Evolutionary conservation across 768 basidiomycete species (phyloP).

Genomic region (Suillus lakei): DNA sequence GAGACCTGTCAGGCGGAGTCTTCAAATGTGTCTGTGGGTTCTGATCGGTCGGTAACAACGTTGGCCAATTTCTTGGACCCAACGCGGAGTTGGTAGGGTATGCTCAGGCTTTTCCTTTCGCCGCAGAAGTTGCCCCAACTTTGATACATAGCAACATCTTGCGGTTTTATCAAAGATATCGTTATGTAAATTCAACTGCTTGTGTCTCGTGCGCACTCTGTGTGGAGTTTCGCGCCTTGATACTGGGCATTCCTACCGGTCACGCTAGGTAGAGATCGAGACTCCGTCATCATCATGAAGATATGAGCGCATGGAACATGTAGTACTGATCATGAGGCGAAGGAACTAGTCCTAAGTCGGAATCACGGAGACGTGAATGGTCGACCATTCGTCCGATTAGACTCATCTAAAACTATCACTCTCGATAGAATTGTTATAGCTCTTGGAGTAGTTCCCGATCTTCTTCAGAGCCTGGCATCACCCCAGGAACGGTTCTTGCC

Average conservation of each 20-base stretch:
- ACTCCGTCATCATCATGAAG: not conserved
- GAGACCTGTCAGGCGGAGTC: not conserved
- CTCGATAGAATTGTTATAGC: not conserved
- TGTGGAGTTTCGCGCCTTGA: not conserved
- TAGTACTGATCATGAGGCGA: not conserved
- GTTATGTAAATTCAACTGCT: not conserved
- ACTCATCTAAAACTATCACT: not conserved
- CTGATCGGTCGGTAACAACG: not conserved
- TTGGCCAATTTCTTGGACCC: not conserved
- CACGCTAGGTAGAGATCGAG: not conserved
- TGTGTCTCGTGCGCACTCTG: not conserved
- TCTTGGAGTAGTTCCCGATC: not conserved
- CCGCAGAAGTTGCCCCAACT: not conserved
- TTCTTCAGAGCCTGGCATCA: not conserved
- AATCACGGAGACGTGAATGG: not conserved
- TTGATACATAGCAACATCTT: constrained; percentile 2
- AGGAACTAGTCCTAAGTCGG: not conserved
- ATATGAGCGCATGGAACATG: not conserved
- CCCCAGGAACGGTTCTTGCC: not conserved
- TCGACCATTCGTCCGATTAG: not conserved
- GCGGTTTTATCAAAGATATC: not conserved
- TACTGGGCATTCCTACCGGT: not conserved
- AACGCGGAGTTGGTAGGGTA: not conserved
- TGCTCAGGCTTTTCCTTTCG: not conserved
- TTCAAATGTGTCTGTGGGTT: not conserved